phyloP scores from a whole-genome alignment of 495 filamentous ascomycete genomes.

The Hypoxylon cercidicola region DNA sequence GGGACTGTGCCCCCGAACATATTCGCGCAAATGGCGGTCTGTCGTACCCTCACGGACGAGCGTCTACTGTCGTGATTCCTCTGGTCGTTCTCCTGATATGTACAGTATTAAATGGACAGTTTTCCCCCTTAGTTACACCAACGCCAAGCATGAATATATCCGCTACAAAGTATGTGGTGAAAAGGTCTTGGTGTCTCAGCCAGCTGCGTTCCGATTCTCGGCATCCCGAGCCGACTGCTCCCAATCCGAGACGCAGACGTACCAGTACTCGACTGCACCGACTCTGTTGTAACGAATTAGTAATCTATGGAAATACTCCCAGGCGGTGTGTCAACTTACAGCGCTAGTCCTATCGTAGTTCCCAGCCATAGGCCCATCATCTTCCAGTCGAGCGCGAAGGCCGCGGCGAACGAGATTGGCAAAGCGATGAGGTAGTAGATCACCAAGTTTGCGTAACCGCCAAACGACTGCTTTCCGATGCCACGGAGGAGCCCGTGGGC shows the following conservation, averaged over 20 bases:
- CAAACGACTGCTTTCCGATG: conserved; percentile 85
- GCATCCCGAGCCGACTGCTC: conserved; percentile 79
- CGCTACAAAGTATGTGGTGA: background rate
- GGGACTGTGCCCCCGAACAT: too few relatives aligned
- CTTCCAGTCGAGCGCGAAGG: conserved; percentile 77
- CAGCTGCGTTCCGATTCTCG: conserved; percentile 69
- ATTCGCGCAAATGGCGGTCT: too few relatives aligned
- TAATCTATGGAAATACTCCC: conserved; percentile 1
- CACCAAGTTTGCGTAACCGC: conserved; percentile 85
- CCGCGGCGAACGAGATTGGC: conserved; percentile 81
- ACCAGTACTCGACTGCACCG: conserved; percentile 70
- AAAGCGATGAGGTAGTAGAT: conserved; percentile 87
- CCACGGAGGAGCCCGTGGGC: conserved; percentile 87
- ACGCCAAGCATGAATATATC: too few relatives aligned
- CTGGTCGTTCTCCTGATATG: too few relatives aligned
- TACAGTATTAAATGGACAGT: background rate
- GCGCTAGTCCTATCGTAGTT: conserved; percentile 73
- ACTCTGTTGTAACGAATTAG: conserved; percentile 58
- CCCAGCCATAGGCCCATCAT: conserved; percentile 84
- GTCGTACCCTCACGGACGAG: too few relatives aligned
- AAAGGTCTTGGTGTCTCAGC: conserved; percentile 48
- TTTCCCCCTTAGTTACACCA: background rate
- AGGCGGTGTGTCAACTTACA: conserved; percentile 53
- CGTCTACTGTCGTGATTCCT: too few relatives aligned
- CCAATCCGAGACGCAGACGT: conserved; percentile 75